A percentile compares a stretch with the other conserved stretches of the same genome.
Evolutionary conservation across 192 early-diverging fungal species (phyloP).

Genomic region (Coemansia sp.): DNA sequence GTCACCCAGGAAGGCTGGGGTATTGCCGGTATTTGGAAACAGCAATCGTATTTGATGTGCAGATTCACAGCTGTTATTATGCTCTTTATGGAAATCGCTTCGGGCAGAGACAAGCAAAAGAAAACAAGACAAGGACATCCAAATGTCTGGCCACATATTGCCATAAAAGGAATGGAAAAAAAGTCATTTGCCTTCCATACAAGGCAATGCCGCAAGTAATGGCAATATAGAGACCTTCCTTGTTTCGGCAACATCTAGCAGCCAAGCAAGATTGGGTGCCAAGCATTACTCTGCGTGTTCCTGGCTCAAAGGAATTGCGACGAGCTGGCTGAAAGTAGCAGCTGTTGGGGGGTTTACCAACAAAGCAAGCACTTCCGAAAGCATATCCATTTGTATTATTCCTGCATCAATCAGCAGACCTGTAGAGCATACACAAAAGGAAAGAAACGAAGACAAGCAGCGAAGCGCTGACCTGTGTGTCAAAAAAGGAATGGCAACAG

Average conservation of each 20-base stretch:
- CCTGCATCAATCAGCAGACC: slow-evolving; percentile 11
- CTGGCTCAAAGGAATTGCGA: background rate
- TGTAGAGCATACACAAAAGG: background rate
- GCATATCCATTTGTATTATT: background rate
- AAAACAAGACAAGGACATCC: background rate
- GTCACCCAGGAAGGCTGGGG: background rate
- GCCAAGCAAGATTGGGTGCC: background rate
- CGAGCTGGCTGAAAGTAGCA: background rate
- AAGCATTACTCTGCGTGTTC: background rate
- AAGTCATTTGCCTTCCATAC: background rate
- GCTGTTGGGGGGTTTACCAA: background rate
- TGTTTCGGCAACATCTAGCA: background rate
- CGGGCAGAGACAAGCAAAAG: background rate
- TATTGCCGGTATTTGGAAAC: background rate
- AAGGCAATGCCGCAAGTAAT: background rate
- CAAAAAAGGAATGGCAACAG: background rate
- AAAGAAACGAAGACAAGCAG: background rate
- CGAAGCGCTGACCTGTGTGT: background rate
- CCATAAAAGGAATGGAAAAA: background rate
- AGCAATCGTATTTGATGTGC: background rate
- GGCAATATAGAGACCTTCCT: no score
- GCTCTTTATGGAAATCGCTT: background rate
- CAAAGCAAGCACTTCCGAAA: slow-evolving; percentile 2
- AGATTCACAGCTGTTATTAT: background rate
- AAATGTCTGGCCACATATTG: background rate